Evolutionary conservation across 176 grass and related monocot genomes (phyloP).

Genomic region (Zea luxurians): DNA sequence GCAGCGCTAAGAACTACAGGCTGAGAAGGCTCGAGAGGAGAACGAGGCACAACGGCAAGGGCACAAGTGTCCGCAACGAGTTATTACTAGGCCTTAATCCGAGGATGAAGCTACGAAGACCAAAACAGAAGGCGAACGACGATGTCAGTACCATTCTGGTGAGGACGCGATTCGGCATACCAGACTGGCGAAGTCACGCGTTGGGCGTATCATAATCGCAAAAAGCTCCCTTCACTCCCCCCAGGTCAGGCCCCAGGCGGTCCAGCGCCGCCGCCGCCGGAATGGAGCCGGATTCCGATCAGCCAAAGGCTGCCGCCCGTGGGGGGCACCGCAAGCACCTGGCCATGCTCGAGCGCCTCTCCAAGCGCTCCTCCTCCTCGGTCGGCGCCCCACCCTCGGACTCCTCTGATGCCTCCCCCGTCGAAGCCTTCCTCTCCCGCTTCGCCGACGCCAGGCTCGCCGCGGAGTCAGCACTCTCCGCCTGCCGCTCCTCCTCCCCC

Average conservation of each 20-base stretch:
- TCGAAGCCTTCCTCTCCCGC: conserved; percentile 49
- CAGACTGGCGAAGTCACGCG: too few species aligned
- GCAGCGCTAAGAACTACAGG: too few species aligned
- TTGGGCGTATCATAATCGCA: too few species aligned
- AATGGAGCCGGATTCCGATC: conserved; percentile 44
- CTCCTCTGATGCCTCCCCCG: conserved; percentile 26
- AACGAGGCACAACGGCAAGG: too few species aligned
- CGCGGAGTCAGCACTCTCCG: conserved; percentile 60
- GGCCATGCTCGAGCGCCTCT: conserved; percentile 82
- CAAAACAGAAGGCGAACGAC: too few species aligned
- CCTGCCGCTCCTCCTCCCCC: conserved; percentile 37
- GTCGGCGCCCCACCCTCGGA: conserved; percentile 10
- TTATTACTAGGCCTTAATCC: too few species aligned
- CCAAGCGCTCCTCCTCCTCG: conserved; percentile 44
- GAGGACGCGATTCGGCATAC: too few species aligned
- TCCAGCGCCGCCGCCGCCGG: conserved; percentile 12
- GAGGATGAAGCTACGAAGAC: too few species aligned
- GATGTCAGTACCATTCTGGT: too few species aligned
- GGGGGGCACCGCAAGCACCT: conserved; percentile 60
- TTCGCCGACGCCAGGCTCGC: conserved; percentile 54
- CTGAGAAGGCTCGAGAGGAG: too few species aligned
- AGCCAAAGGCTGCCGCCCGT: conserved; percentile 28
- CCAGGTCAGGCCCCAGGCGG: background rate
- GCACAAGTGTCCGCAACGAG: too few species aligned
- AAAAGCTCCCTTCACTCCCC: background rate